phyloP scores from a whole-genome alignment of 805 yeast species.

The Candida krabiensis region DNA sequence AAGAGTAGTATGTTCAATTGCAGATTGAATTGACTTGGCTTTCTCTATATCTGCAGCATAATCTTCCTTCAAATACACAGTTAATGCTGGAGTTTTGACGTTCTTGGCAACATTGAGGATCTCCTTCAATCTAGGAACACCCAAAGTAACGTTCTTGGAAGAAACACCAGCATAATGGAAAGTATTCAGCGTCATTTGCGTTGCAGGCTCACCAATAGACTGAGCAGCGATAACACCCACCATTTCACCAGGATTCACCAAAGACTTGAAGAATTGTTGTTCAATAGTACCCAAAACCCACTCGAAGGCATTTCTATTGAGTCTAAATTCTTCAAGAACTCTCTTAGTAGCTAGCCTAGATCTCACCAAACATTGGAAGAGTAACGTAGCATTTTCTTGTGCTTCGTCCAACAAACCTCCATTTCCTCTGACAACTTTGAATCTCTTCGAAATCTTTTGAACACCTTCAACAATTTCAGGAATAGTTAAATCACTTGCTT shows the following conservation, averaged over 20 bases:
- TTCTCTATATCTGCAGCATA: constrained; percentile 85
- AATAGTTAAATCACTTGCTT: constrained; percentile 86
- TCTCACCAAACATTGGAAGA: constrained; percentile 89
- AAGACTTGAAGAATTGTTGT: constrained; percentile 85
- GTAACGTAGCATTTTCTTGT: constrained; percentile 84
- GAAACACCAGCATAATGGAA: constrained; percentile 99
- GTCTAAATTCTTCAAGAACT: constrained; percentile 84
- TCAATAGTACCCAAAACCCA: constrained; percentile 97
- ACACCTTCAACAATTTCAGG: constrained; percentile 78
- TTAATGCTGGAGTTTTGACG: constrained; percentile 98
- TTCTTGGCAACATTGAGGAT: constrained; percentile 97
- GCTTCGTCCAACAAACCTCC: constrained; percentile 76
- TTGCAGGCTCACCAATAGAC: constrained; percentile 97
- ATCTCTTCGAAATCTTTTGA: constrained; percentile 59
- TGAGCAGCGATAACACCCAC: constrained; percentile 98
- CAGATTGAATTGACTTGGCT: constrained; percentile 94
- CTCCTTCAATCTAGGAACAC: constrained; percentile 97
- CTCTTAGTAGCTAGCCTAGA: constrained; percentile 91
- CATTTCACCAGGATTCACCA: constrained; percentile 98
- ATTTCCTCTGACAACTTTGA: constrained; percentile 81
- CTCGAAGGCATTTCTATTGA: constrained; percentile 83
- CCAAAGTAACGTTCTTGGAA: constrained; percentile 91
- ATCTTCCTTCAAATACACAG: constrained; percentile 84
- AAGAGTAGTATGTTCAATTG: constrained; percentile 94
- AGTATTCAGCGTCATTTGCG: constrained; percentile 96